Evolutionary conservation across 129 eudicot genomes (phyloP).

Genomic region (Deinandra increscens): DNA sequence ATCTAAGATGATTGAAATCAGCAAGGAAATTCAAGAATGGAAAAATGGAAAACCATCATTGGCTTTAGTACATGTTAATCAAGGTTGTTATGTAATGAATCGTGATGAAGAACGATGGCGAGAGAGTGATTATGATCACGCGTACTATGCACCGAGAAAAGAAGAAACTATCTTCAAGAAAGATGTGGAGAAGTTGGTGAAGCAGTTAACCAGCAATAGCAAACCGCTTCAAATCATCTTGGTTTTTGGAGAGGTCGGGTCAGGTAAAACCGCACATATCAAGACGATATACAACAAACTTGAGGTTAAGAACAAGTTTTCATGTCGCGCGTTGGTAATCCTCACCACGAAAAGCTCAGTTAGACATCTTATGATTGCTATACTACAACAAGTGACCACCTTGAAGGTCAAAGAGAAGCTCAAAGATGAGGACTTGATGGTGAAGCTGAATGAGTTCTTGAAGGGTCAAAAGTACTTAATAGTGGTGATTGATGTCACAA

Average conservation of each 20-base stretch:
- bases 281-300: slow-evolving; percentile 35
- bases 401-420: slow-evolving; percentile 7
- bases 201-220: slow-evolving; percentile 22
- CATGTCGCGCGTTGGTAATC: slow-evolving; percentile 26
- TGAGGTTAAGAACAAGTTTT: slow-evolving; percentile 26
- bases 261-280: slow-evolving; percentile 40
- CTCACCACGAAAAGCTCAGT: slow-evolving; percentile 21
- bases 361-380: slow-evolving; percentile 24
- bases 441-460: slow-evolving; percentile 17
- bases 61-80: slow-evolving; percentile 17
- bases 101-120: slow-evolving; percentile 24
- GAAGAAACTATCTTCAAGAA: slow-evolving; percentile 32
- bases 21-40: slow-evolving; percentile 22
- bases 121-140: slow-evolving; percentile 3
- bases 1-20: slow-evolving; percentile 20
- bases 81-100: not conserved
- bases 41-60: slow-evolving; percentile 12
- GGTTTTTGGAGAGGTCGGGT: slow-evolving; percentile 36
- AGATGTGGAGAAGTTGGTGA: slow-evolving; percentile 32
- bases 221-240: slow-evolving; percentile 32
- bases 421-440: slow-evolving; percentile 13
- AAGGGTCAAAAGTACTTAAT: slow-evolving; percentile 37
- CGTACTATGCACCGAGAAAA: slow-evolving; percentile 19
- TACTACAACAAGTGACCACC: slow-evolving; percentile 22
- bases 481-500: slow-evolving; percentile 40